These are phyloP conservation scores for Populus davidiana DNA, from an alignment of 345 rosid genomes.

Conservation along the genomic window DNA sequence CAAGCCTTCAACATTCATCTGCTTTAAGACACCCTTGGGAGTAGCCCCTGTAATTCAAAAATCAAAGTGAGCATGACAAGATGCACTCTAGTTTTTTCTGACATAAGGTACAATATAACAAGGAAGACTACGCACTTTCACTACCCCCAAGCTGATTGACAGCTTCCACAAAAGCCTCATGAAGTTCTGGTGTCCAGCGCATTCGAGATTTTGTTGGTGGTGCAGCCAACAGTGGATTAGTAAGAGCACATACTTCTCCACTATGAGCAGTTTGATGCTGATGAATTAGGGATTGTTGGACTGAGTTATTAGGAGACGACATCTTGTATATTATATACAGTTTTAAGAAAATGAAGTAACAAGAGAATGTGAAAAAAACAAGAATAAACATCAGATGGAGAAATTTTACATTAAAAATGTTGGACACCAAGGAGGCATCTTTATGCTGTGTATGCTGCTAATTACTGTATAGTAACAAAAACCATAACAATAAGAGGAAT, in stretches of 20 bases:
- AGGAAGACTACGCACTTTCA: slow-evolving; percentile 55
- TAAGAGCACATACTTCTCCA: slow-evolving; percentile 31
- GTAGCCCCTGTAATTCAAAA: slow-evolving; percentile 71
- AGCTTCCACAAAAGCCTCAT: slow-evolving; percentile 90
- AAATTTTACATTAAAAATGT: not conserved
- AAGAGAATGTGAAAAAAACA: not conserved
- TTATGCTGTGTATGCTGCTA: not conserved
- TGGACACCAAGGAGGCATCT: not conserved
- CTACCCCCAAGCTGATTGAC: slow-evolving; percentile 85
- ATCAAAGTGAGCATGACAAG: slow-evolving; percentile 9
- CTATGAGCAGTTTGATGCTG: slow-evolving; percentile 37
- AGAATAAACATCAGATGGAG: not conserved
- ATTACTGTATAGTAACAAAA: not conserved
- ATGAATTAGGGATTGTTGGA: slow-evolving; percentile 37
- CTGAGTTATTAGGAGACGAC: slow-evolving; percentile 26
- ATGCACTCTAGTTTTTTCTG: slow-evolving; percentile 3
- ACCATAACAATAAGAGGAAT: slow-evolving; percentile 8
- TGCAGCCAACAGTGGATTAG: slow-evolving; percentile 33
- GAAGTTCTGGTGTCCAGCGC: slow-evolving; percentile 98
- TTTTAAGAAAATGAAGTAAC: not conserved
- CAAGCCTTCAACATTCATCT: slow-evolving; percentile 68
- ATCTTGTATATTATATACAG: slow-evolving; percentile 27
- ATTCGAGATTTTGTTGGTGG: slow-evolving; percentile 60
- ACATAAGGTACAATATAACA: slow-evolving; percentile 4
- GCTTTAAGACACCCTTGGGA: slow-evolving; percentile 83